Evolutionary conservation across 176 grass and related monocot genomes (phyloP).

Genomic region (Triticum aestivum): IWGSC_CS_RefSeq_v2.1 NC_057796.1:439920417-439920916

Average conservation of each 20-base stretch:
- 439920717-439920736: constrained; percentile 67
- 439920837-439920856: constrained; percentile 10
- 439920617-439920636: constrained; percentile 89
- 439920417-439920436: constrained; percentile 68
- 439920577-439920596: constrained; percentile 85
- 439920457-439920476: constrained; percentile 80
- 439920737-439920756: neutral
- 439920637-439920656: constrained; percentile 91
- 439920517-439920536: constrained; percentile 94
- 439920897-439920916: neutral
- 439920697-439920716: constrained; percentile 89
- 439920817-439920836: neutral
- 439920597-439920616: constrained; percentile 88
- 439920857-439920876: neutral
- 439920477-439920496: constrained; percentile 77
- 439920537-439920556: constrained; percentile 82
- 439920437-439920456: constrained; percentile 53
- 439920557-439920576: constrained; percentile 85
- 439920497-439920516: constrained; percentile 85
- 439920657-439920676: constrained; percentile 96
- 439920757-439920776: constrained; percentile 9
- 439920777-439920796: constrained; percentile 2
- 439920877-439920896: neutral
- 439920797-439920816: neutral
- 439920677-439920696: constrained; percentile 89